Evolutionary conservation across 1,284 basidiomycete genomes (phyloP).

Genomic region (Cryptococcus maquisensis): DNA sequence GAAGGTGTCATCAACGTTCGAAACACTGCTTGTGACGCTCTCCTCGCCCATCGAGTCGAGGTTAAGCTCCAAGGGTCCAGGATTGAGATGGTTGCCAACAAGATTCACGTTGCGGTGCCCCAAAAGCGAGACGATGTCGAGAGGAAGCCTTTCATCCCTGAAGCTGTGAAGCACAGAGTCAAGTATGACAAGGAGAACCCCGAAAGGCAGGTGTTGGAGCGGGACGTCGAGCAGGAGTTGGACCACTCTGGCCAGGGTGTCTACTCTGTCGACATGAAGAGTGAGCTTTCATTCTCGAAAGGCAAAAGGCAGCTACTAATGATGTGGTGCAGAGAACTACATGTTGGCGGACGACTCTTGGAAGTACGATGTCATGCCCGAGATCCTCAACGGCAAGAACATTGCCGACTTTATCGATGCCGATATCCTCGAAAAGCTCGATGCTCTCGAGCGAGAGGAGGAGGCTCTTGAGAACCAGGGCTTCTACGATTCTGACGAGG

Average conservation of each 20-base stretch:
- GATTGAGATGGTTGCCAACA: slow-evolving; percentile 83
- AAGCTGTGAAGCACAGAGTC: slow-evolving; percentile 65
- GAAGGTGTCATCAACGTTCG: slow-evolving; percentile 94
- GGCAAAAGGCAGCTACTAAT: slow-evolving; percentile 1
- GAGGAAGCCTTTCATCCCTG: slow-evolving; percentile 80
- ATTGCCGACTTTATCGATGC: slow-evolving; percentile 98
- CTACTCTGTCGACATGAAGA: slow-evolving; percentile 81
- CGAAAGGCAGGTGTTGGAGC: slow-evolving; percentile 63
- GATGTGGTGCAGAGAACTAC: slow-evolving; percentile 67
- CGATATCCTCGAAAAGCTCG: slow-evolving; percentile 95
- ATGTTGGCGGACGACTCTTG: slow-evolving; percentile 84
- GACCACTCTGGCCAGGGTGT: slow-evolving; percentile 84
- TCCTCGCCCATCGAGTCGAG: slow-evolving; percentile 88
- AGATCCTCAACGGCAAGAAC: slow-evolving; percentile 98
- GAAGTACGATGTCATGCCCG: slow-evolving; percentile 94
- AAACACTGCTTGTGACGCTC: slow-evolving; percentile 84
- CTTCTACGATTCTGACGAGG: slow-evolving; percentile 86
- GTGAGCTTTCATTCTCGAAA: slow-evolving; percentile 52
- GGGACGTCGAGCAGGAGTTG: slow-evolving; percentile 64
- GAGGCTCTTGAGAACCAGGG: slow-evolving; percentile 89
- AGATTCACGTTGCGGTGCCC: slow-evolving; percentile 88
- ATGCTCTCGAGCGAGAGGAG: slow-evolving; percentile 95
- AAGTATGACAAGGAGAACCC: slow-evolving; percentile 85
- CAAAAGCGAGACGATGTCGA: slow-evolving; percentile 79
- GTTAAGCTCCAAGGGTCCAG: slow-evolving; percentile 88